Conservation (phyloP, 2,329 filamentous ascomycete species). For the Talaromyces verruculosus region DNA sequence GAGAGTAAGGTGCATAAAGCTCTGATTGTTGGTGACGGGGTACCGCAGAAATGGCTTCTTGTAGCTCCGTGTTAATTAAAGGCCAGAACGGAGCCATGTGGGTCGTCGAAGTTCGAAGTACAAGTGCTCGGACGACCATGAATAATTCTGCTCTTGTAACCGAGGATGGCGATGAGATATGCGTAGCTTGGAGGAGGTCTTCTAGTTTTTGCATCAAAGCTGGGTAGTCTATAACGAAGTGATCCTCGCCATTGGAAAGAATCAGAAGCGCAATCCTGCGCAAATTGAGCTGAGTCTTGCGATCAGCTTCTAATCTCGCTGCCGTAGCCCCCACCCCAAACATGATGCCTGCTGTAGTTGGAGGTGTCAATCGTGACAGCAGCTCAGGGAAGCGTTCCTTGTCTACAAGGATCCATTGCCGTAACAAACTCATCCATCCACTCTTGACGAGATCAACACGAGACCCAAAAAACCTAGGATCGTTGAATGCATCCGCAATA, state of each 20-base stretch:
- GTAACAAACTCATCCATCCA: conserved; percentile 79
- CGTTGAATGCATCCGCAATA: conserved; percentile 86
- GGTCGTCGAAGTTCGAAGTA: conserved; percentile 73
- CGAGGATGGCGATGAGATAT: conserved; percentile 87
- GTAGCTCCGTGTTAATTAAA: conserved; percentile 80
- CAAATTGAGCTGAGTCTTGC: conserved; percentile 86
- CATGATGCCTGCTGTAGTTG: conserved; percentile 91
- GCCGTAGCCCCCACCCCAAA: conserved; percentile 97
- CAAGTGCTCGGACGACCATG: conserved; percentile 78
- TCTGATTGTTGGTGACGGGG: conserved; percentile 69
- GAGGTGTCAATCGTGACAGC: conserved; percentile 73
- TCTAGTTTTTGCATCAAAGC: conserved; percentile 78
- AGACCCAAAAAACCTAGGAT: conserved; percentile 78
- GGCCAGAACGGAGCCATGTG: conserved; percentile 89
- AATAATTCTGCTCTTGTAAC: conserved; percentile 85
- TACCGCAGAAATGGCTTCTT: conserved; percentile 73
- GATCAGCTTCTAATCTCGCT: conserved; percentile 89
- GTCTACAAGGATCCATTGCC: conserved; percentile 80
- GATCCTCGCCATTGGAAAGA: conserved; percentile 72
- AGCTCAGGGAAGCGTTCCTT: conserved; percentile 86
- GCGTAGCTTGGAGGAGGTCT: conserved; percentile 79
- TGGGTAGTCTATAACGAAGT: conserved; percentile 74
- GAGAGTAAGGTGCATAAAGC: conserved; percentile 70
- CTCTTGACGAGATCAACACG: conserved; percentile 63
- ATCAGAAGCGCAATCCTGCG: conserved; percentile 78